Conservation (phyloP, 805 yeast genomes). For the Candida wancherniae region DNA sequence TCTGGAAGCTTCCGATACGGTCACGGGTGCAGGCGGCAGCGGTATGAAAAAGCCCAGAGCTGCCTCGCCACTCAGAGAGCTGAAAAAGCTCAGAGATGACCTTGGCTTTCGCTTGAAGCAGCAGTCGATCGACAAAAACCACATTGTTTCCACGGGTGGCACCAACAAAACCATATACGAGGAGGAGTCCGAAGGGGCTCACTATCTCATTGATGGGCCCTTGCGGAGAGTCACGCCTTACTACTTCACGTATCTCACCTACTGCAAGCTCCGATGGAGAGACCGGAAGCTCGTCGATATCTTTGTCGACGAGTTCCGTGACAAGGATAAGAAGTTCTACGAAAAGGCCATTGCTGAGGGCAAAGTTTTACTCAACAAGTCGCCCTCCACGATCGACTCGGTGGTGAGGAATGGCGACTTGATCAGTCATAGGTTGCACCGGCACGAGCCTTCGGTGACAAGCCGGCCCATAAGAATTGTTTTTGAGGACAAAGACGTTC, state of each 20-base stretch:
- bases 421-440: conserved; percentile 71
- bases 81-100: conserved; percentile 32
- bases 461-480: conserved; percentile 59
- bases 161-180: conserved; percentile 40
- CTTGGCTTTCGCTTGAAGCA: conserved; percentile 45
- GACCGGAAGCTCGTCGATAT: conserved; percentile 76
- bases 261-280: conserved; percentile 89
- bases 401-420: conserved; percentile 77
- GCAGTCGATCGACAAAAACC: conserved; percentile 41
- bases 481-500: conserved; percentile 64
- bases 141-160: conserved; percentile 37
- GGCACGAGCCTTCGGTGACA: conserved; percentile 86
- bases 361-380: conserved; percentile 65
- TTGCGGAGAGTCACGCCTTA: conserved; percentile 79
- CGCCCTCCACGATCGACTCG: conserved; percentile 59
- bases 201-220: conserved; percentile 53
- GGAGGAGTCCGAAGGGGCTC: conserved; percentile 56
- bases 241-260: conserved; percentile 83
- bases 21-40: no score
- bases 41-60: conserved; percentile 5
- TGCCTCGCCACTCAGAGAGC: conserved; percentile 8
- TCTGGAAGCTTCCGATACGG: no score
- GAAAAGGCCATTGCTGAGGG: conserved; percentile 49
- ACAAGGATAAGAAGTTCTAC: conserved; percentile 66
- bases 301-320: conserved; percentile 80